Evolutionary conservation across 768 basidiomycete species (phyloP), one percentile per base, ranked within the genome.

Genomic region (Multifurca ochricompacta): DNA sequence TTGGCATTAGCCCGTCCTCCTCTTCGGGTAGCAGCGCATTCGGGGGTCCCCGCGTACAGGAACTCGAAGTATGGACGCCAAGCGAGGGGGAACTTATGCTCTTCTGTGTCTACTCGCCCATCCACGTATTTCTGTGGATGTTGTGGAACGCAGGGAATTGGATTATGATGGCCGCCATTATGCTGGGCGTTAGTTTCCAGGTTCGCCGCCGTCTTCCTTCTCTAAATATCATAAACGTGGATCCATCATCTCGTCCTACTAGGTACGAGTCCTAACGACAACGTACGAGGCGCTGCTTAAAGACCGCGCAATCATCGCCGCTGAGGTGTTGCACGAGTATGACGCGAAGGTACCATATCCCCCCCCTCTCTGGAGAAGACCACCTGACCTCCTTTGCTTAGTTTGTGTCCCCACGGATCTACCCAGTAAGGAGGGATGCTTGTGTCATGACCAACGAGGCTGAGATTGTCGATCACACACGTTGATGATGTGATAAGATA

Each of bases 361-460:
- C n/a, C 11, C 52, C 14, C 4, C 11, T 23, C 6, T 30, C 18
- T n/a, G 39, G 56, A 21, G 61, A 32, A 14, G 42, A 10, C 25
- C 32, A 16, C n/a, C 31, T 3, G 21, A 47, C n/a, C 51, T 28
- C 11, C 23, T 52, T 9, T 41, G 27, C 30, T 10, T 47, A 92
- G 88, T 92, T 89, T 65, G 90, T 92, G 3, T 80, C 85, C 61
- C 91, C 90, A n/a, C 79, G 83, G 56, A 68, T 89, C 56, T 83
- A 87, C 62, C 85, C 85, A 6, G 73, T 91, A 19, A 79, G 85
- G 28, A 79, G 74, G 54, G 90, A 92, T 59, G 87, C 80, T 1
- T 82, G 84, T 3, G 85, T 89, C 25, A 90, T 89, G 88, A 92
- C 90, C 2, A 82, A 90, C 66, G 76, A 92, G 64, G 79, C 85